Conservation (phyloP, 495 filamentous ascomycete species). For the Trichoderma asperelloides region DNA sequence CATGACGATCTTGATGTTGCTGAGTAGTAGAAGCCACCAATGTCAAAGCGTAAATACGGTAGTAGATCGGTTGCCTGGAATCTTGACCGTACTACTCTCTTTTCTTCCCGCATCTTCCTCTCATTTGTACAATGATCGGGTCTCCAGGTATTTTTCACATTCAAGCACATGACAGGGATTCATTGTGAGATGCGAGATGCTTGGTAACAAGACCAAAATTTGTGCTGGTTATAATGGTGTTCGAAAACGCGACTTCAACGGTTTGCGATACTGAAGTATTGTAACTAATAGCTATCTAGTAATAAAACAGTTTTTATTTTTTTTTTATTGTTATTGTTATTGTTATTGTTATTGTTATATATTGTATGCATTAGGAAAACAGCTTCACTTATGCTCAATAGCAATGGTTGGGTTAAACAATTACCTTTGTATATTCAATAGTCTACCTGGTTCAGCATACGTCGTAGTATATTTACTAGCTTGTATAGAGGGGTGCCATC, state of each 20-base stretch:
- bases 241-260: background rate
- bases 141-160: background rate
- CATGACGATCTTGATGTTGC: constrained; percentile 97
- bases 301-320: background rate
- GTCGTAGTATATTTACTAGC: background rate
- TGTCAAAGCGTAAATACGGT: background rate
- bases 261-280: background rate
- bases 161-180: background rate
- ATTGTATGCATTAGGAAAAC: too few relatives aligned
- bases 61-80: background rate
- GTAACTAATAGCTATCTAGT: constrained; percentile 1
- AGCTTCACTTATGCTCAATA: too few relatives aligned
- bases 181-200: background rate
- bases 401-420: too few relatives aligned
- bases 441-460: background rate
- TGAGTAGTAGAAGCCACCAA: constrained; percentile 48
- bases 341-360: too few relatives aligned
- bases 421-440: too few relatives aligned
- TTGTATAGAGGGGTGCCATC: background rate
- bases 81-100: background rate
- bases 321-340: background rate
- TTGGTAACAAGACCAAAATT: background rate
- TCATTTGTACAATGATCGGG: background rate
- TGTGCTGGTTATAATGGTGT: constrained; percentile 1
- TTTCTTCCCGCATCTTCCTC: background rate